Conservation (phyloP, 2,329 filamentous ascomycete genomes). For the Colletotrichum magnum region DNA sequence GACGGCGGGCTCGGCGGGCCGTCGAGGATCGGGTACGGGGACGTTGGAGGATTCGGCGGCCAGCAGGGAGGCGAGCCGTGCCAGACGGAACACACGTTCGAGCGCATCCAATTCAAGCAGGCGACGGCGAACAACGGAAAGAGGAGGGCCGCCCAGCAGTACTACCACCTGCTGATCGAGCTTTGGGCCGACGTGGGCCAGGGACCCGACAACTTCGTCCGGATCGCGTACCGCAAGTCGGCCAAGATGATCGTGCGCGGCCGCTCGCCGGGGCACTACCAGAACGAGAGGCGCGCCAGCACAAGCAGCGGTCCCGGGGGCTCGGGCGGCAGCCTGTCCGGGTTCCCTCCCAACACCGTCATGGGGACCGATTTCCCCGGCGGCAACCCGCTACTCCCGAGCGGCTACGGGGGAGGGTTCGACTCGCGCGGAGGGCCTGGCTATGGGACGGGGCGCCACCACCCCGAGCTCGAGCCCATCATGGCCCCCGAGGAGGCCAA, state of each 20-base stretch:
- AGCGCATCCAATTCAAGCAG: constrained; percentile 94
- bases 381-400: constrained; percentile 56
- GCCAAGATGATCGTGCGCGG: constrained; percentile 90
- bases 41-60: constrained; percentile 51
- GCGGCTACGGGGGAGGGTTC: constrained; percentile 54
- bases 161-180: constrained; percentile 91
- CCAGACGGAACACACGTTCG: constrained; percentile 76
- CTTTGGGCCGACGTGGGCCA: constrained; percentile 79
- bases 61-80: constrained; percentile 52
- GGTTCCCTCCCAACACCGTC: constrained; percentile 57
- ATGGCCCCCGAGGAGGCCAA: constrained; percentile 68
- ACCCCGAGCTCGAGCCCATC: constrained; percentile 67
- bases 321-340: constrained; percentile 72
- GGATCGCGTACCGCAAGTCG: constrained; percentile 80
- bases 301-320: constrained; percentile 78
- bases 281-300: constrained; percentile 77
- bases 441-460: constrained; percentile 59
- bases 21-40: constrained; percentile 51
- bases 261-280: constrained; percentile 85
- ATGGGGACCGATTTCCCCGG: constrained; percentile 56
- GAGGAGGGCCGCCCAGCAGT: constrained; percentile 89
- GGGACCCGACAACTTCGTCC: constrained; percentile 71
- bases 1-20: constrained; percentile 51
- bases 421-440: constrained; percentile 56
- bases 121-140: constrained; percentile 96